Evolutionary conservation across 306 rosid species (phyloP), one percentile per base, ranked within the genome.

Genomic region (Malus fusca): DNA sequence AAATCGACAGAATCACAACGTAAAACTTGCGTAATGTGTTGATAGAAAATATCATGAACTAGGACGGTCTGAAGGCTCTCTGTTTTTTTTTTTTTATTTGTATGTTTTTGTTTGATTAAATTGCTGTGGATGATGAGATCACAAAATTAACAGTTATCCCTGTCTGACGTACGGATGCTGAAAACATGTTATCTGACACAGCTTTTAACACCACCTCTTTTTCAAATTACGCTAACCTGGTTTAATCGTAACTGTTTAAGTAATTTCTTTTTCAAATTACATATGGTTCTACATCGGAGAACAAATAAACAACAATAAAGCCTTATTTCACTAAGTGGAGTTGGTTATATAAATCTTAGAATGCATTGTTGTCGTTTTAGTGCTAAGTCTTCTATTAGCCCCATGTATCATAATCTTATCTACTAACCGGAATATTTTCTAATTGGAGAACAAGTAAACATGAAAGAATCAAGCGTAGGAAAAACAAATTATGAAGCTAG

Each of bases 31-130:
- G 77, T 66, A 15, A 6, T 15, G 7, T 90, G 98, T 82, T 44
- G 95, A 88, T 71, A 51, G 40, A 62, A 44, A 19, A 18, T 42
- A 21, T 79, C 28, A 75, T 75, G 85, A 79, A 89, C 98, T 93
- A 93, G 96, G 96, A 90, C 96, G 98, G 96, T 90, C 97, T 85
- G 97, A 88, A 96, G 96, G 55, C 55, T 48, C 96, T 81, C 13
- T 67, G 19, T 6, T 40, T 10, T n/a, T 2, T 11, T 6, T 11
- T 33, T 19, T 37, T 3, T 25, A 18, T 0, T 64, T 7, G 4
- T 11, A 4, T 74, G 0, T 22, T 74, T 28, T 6, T 15, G 10
- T 18, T 19, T 31, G 6, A 8, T 42, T 1, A 3, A 0, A 28
- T 79, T 81, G 78, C 46, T 18, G 82, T 79, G 96, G 69, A 70